Base-by-base conservation (phyloP, 768 basidiomycete species). In the Suillus brevipes region DNA sequence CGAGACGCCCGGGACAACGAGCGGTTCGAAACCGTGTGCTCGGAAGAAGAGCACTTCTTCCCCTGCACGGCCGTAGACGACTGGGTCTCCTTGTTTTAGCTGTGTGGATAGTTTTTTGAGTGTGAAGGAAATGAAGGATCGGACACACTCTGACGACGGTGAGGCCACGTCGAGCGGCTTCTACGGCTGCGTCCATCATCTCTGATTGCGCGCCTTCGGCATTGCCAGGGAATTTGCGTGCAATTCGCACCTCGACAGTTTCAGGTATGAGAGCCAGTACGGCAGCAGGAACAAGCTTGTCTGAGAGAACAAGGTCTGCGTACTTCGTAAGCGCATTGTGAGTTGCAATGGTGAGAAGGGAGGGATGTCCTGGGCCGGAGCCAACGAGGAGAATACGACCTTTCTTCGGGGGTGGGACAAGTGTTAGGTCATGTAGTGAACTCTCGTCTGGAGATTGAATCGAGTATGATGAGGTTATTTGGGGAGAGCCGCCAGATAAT, bases 71-170 rank as follows among this genome's bases (percentile, higher is more conserved):
- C 94, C 97, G 73, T 97, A 99, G 0, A 99, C 87, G 18, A 91
- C 89, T 13, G 97, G 97, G 74, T 99, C 97, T 14, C 97, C 97
- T 82, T 99, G 97, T 79, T 99, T 99, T 20, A 99, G 83, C 92
- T 94, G 60, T 28, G 52, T 31, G 45, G 50, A 60, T 20, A 60
- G 40, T 34, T 60, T 2, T 43, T 47, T 8, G 2, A 16, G 23
- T 43, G 42, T 9, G 10, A 38, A 25, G 2, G 9, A 61, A 43
- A 25, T 55, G 16, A 23, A 45, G 14, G 60, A 36, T 1, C 0
- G 47, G 1, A 82, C 90, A 56, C 70, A 94, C 92, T 61, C 97
- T 82, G 40, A 99, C 91, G 31, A 99, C 96, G 7, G 87, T 90
- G 65, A 94, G 78, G 0, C 97, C 97, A 20, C 82, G 83, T 59